Evolutionary conservation across 2,329 filamentous ascomycete genomes (phyloP).

Genomic region (Neonectria coccinea): DNA sequence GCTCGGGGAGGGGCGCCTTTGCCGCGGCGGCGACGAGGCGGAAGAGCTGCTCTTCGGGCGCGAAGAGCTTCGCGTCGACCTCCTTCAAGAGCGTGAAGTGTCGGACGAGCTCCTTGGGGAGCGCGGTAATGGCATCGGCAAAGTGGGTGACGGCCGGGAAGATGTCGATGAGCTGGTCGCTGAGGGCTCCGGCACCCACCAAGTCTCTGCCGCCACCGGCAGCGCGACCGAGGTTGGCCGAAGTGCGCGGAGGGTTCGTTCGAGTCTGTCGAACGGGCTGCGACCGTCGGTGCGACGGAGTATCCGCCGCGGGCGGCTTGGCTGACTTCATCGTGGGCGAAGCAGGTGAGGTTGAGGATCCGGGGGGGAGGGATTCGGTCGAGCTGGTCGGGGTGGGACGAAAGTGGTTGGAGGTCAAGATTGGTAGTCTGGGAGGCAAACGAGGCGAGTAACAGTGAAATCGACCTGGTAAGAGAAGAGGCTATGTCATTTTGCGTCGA

Average conservation of each 20-base stretch:
- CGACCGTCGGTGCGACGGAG: slow-evolving; percentile 66
- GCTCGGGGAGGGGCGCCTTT: slow-evolving; percentile 61
- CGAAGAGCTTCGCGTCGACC: slow-evolving; percentile 96
- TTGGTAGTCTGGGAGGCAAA: slow-evolving; percentile 18
- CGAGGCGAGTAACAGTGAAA: slow-evolving; percentile 39
- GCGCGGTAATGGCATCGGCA: slow-evolving; percentile 89
- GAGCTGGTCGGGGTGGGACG: slow-evolving; percentile 40
- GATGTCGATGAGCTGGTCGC: slow-evolving; percentile 73
- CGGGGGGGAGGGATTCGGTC: slow-evolving; percentile 31
- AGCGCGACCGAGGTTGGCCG: slow-evolving; percentile 60
- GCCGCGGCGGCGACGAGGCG: slow-evolving; percentile 77
- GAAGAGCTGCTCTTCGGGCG: slow-evolving; percentile 84
- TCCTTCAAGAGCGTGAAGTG: slow-evolving; percentile 97
- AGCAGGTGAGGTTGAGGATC: slow-evolving; percentile 46
- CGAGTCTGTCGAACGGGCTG: slow-evolving; percentile 75
- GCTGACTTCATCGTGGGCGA: slow-evolving; percentile 65
- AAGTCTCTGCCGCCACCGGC: slow-evolving; percentile 59
- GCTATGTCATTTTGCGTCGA: slow-evolving; percentile 43
- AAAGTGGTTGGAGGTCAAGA: slow-evolving; percentile 36
- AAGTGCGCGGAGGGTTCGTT: slow-evolving; percentile 71
- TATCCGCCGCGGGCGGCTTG: slow-evolving; percentile 58
- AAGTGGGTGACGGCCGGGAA: slow-evolving; percentile 79
- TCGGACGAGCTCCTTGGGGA: slow-evolving; percentile 93
- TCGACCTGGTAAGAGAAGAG: slow-evolving; percentile 32
- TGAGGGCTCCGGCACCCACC: slow-evolving; percentile 56